phyloP scores from a whole-genome alignment of 2,329 filamentous ascomycete genomes.

The Talaromyces funiculosus region DNA sequence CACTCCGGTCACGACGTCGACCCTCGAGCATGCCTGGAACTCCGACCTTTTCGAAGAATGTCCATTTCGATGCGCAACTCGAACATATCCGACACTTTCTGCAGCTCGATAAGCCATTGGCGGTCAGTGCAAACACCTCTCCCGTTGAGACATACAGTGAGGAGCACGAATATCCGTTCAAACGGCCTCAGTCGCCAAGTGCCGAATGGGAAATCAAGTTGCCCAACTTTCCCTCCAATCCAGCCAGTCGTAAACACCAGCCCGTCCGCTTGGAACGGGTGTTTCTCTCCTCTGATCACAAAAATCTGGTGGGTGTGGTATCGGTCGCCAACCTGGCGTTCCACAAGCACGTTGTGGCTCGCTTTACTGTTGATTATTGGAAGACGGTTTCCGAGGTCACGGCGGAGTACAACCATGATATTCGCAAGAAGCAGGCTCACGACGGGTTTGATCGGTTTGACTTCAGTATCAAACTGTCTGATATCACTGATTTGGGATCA shows the following conservation, averaged over 20 bases:
- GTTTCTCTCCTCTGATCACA: conserved; percentile 82
- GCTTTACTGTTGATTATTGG: conserved; percentile 97
- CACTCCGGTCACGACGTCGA: conserved; percentile 69
- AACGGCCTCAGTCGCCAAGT: conserved; percentile 44
- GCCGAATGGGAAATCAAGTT: conserved; percentile 86
- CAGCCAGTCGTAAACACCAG: conserved; percentile 48
- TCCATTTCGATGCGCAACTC: conserved; percentile 96
- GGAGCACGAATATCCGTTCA: conserved; percentile 85
- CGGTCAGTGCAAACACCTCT: conserved; percentile 89
- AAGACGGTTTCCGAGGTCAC: conserved; percentile 93
- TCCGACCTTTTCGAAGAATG: conserved; percentile 88
- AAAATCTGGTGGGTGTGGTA: conserved; percentile 74
- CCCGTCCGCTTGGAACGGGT: conserved; percentile 80
- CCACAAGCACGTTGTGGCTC: conserved; percentile 79
- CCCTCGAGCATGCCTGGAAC: conserved; percentile 97
- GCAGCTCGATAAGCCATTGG: conserved; percentile 88
- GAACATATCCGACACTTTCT: conserved; percentile 96
- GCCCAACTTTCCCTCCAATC: conserved; percentile 72
- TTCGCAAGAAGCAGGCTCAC: conserved; percentile 58
- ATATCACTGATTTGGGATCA: conserved; percentile 81
- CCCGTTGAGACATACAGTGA: conserved; percentile 83
- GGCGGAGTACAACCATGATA: conserved; percentile 80
- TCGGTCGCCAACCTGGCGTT: conserved; percentile 85
- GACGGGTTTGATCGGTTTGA: conserved; percentile 80
- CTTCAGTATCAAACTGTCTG: conserved; percentile 88